These are phyloP conservation scores for Metroxylon sagu DNA, from an alignment of 176 grass and related monocot genomes.

Conservation along the genomic window DNA sequence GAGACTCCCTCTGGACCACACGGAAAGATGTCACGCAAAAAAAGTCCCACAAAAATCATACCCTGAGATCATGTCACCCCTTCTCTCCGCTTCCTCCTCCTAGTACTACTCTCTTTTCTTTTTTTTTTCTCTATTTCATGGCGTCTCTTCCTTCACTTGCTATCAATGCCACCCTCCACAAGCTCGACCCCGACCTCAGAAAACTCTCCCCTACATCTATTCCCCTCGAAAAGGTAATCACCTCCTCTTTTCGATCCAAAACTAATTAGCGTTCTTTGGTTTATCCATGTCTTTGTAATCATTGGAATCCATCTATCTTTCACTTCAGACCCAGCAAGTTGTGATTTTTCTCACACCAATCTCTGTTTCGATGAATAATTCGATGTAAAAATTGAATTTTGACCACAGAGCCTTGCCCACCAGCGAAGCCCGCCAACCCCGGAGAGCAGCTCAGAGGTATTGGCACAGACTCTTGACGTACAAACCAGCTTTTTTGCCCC, in stretches of 20 bases:
- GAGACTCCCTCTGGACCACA: no score
- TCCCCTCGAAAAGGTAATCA: constrained; percentile 10
- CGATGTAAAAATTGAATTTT: not conserved
- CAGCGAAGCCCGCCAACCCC: constrained; percentile 12
- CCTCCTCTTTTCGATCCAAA: not conserved
- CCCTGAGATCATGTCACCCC: not conserved
- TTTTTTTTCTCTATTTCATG: not conserved
- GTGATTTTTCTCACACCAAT: no score
- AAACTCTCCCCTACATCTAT: not conserved
- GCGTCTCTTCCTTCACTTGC: constrained; percentile 16
- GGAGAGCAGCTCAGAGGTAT: constrained; percentile 11
- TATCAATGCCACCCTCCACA: constrained; percentile 1
- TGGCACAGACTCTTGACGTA: constrained; percentile 17
- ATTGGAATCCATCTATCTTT: not conserved
- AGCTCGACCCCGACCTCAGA: not conserved
- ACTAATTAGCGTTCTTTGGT: no score
- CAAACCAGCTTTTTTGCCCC: no score
- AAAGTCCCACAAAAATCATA: no score
- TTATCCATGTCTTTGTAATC: no score
- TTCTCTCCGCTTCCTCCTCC: not conserved
- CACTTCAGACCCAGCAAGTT: not conserved
- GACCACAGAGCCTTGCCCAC: constrained; percentile 18
- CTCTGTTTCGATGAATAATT: not conserved
- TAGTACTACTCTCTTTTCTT: no score
- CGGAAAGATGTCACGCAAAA: no score